phyloP scores from a whole-genome alignment of 1,284 basidiomycete species.

The Rhodotorula sp. region DNA sequence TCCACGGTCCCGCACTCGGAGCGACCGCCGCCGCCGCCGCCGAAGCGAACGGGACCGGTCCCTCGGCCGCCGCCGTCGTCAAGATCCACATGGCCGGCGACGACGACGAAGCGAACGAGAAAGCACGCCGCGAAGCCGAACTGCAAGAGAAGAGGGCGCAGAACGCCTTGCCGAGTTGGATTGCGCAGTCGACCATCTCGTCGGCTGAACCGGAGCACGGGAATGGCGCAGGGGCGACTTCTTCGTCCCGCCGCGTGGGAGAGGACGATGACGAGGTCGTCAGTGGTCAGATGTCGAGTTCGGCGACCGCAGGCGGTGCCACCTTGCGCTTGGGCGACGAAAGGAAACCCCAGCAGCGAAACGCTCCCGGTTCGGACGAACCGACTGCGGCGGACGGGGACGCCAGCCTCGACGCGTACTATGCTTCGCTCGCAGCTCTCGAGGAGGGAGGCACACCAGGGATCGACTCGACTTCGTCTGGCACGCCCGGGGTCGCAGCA shows the following conservation, averaged over 20 bases:
- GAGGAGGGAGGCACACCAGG: neutral
- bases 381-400: neutral
- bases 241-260: too few species aligned
- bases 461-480: neutral
- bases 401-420: conserved; percentile 43
- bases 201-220: conserved; percentile 58
- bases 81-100: conserved; percentile 53
- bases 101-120: conserved; percentile 52
- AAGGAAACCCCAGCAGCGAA: neutral
- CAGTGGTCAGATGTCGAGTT: neutral
- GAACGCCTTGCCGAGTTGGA: conserved; percentile 89
- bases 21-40: conserved; percentile 30
- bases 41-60: conserved; percentile 51
- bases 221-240: neutral
- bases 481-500: neutral
- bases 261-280: conserved; percentile 37
- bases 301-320: conserved; percentile 11
- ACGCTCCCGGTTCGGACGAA: neutral
- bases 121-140: conserved; percentile 56
- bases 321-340: conserved; percentile 20
- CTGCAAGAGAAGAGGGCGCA: conserved; percentile 59
- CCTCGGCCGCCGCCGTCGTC: conserved; percentile 53
- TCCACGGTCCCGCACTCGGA: conserved; percentile 43
- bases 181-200: conserved; percentile 88
- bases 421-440: conserved; percentile 33